A percentile compares a stretch with the other conserved stretches of the same genome.
Evolutionary conservation across 805 yeast genomes (phyloP).

Genomic region (Saturnispora serradocipensis): DNA sequence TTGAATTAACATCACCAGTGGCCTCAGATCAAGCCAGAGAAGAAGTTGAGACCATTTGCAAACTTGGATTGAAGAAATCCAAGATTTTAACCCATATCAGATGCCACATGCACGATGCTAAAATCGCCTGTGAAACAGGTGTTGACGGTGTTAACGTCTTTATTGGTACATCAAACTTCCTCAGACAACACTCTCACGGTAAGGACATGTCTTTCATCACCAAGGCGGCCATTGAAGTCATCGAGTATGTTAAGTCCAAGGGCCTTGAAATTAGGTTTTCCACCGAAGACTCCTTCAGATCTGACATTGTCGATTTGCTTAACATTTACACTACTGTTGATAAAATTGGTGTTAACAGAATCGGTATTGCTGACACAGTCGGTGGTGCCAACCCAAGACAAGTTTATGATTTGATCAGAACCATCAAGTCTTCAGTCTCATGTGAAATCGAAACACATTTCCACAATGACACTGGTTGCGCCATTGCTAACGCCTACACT

Average conservation of each 20-base stretch:
- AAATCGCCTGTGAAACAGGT: constrained; percentile 53
- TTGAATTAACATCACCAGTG: constrained; percentile 51
- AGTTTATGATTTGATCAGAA: constrained; percentile 50
- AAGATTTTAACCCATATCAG: constrained; percentile 51
- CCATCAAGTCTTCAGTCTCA: constrained; percentile 45
- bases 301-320: constrained; percentile 49
- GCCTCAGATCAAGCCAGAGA: constrained; percentile 49
- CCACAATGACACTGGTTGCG: constrained; percentile 59
- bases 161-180: constrained; percentile 50
- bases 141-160: constrained; percentile 56
- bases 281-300: constrained; percentile 53
- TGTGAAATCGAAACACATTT: constrained; percentile 56
- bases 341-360: constrained; percentile 53
- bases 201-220: constrained; percentile 54
- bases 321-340: constrained; percentile 53
- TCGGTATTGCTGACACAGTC: constrained; percentile 56
- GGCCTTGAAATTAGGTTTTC: constrained; percentile 51
- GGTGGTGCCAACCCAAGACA: constrained; percentile 60
- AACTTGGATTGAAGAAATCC: constrained; percentile 44
- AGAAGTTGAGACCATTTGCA: constrained; percentile 53
- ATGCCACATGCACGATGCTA: constrained; percentile 55
- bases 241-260: constrained; percentile 51
- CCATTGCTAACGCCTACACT: constrained; percentile 54
- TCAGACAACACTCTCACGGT: constrained; percentile 50
- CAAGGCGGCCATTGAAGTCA: constrained; percentile 47